These are phyloP conservation scores for Dryadomyces quercivorus DNA, from an alignment of 2,329 filamentous ascomycete genomes.

Conservation along the genomic window DNA sequence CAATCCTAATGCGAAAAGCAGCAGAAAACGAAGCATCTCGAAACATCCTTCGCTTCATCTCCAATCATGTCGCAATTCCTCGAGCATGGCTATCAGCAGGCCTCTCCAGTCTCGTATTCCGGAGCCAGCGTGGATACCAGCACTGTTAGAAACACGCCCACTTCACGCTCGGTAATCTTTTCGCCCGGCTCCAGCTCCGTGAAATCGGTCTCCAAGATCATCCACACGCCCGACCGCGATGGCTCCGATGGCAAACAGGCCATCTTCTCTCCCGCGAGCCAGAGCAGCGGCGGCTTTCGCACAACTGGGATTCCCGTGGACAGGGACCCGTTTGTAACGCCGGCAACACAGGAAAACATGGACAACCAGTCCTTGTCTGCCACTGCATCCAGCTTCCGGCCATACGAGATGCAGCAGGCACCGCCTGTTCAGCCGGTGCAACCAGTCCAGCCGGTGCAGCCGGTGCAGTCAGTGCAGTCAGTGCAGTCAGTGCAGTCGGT, in stretches of 20 bases:
- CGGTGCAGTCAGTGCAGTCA: neutral
- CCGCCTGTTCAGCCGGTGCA: neutral
- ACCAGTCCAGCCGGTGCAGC: neutral
- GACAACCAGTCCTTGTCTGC: constrained; percentile 44
- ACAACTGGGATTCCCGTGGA: constrained; percentile 20
- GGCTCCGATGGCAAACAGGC: constrained; percentile 17
- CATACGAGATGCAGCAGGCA: constrained; percentile 18
- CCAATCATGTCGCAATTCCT: constrained; percentile 25
- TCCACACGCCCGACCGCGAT: constrained; percentile 20
- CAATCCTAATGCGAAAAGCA: neutral
- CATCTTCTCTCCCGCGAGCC: constrained; percentile 15
- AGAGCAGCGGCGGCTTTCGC: constrained; percentile 14
- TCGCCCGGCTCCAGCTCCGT: constrained; percentile 45
- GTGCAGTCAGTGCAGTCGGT: neutral
- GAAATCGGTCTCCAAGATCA: constrained; percentile 25
- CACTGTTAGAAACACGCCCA: constrained; percentile 40
- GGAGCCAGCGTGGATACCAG: constrained; percentile 1
- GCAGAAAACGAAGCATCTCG: neutral
- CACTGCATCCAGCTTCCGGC: constrained; percentile 50
- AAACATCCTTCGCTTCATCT: neutral
- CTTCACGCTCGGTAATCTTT: constrained; percentile 50
- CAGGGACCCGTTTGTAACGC: constrained; percentile 43
- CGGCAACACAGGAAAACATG: constrained; percentile 15
- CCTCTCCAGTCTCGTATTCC: constrained; percentile 37
- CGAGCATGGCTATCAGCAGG: constrained; percentile 28